A percentile compares a stretch with the other conserved stretches of the same genome.
Conservation (phyloP, 768 basidiomycete genomes). For the Suillus americanus region DNA sequence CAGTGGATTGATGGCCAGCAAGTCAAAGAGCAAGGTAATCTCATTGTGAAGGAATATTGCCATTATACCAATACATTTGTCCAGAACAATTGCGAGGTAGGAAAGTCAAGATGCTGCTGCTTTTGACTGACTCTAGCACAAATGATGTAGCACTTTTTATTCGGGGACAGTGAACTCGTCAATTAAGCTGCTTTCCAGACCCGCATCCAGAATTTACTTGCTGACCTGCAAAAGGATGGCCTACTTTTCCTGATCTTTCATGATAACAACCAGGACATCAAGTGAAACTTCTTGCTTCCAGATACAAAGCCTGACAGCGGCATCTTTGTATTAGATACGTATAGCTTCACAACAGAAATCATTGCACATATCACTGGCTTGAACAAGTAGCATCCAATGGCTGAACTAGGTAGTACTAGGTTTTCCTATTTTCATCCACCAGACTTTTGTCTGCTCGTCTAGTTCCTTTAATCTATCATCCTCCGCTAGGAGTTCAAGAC, state of each 20-base stretch:
- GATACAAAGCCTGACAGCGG: slow-evolving; percentile 51
- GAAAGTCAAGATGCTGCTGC: slow-evolving; percentile 9
- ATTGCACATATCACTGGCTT: too few relatives aligned
- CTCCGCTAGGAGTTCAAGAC: slow-evolving; percentile 7
- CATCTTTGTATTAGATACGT: slow-evolving; percentile 69
- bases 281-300: slow-evolving; percentile 50
- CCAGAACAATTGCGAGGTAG: slow-evolving; percentile 57
- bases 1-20: too few relatives aligned
- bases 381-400: too few relatives aligned
- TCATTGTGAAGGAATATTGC: too few relatives aligned
- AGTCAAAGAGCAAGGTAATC: too few relatives aligned
- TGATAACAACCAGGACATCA: too few relatives aligned
- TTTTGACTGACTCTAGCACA: not conserved
- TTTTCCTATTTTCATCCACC: slow-evolving; percentile 10
- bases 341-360: too few relatives aligned
- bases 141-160: slow-evolving; percentile 56
- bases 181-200: slow-evolving; percentile 50
- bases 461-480: slow-evolving; percentile 9
- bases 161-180: slow-evolving; percentile 61
- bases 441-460: slow-evolving; percentile 3
- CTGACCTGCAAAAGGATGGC: slow-evolving; percentile 40
- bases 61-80: slow-evolving; percentile 65
- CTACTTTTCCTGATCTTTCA: slow-evolving; percentile 85
- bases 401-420: too few relatives aligned
- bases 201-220: slow-evolving; percentile 50